Evolutionary conservation across 192 early-diverging fungal genomes (phyloP).

Genomic region (Coemansia sp.): DNA sequence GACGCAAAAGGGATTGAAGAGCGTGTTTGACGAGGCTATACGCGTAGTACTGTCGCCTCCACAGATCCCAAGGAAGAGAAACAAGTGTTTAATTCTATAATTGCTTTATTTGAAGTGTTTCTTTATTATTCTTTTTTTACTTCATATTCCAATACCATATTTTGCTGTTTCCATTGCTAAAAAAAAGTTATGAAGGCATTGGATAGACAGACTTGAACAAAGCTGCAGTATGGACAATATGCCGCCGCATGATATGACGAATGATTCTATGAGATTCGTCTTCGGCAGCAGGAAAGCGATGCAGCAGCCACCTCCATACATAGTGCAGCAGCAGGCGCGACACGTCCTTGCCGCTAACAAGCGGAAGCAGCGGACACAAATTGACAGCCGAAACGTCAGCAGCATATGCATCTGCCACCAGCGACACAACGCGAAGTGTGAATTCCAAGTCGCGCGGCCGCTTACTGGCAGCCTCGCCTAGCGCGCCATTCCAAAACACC

Average conservation of each 20-base stretch:
- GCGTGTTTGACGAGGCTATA: constrained; percentile 98
- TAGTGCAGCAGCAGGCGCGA: constrained; percentile 36
- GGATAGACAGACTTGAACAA: constrained; percentile 23
- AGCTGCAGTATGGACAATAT: constrained; percentile 29
- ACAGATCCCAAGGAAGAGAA: constrained; percentile 60
- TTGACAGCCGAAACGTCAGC: neutral
- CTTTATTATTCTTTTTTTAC: constrained; percentile 15
- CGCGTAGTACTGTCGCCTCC: constrained; percentile 84
- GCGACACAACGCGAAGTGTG: constrained; percentile 21
- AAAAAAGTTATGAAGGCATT: too few relatives aligned
- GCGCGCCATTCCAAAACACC: constrained; percentile 44
- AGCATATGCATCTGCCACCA: constrained; percentile 19
- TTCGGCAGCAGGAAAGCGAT: constrained; percentile 34
- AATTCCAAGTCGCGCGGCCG: constrained; percentile 30
- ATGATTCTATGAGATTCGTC: constrained; percentile 30
- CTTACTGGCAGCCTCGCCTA: constrained; percentile 28
- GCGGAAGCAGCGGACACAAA: constrained; percentile 21
- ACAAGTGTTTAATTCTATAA: constrained; percentile 79
- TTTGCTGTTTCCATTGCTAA: too few relatives aligned
- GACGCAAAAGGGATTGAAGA: constrained; percentile 96
- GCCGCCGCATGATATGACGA: constrained; percentile 34
- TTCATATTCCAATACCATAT: constrained; percentile 5
- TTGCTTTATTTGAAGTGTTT: constrained; percentile 8
- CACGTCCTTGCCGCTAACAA: constrained; percentile 27
- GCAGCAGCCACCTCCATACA: constrained; percentile 46